A percentile compares a stretch with the other conserved stretches of the same genome.
Conservation (phyloP, 257 asterid genomes). For the Ligustrum vulgare region DNA sequence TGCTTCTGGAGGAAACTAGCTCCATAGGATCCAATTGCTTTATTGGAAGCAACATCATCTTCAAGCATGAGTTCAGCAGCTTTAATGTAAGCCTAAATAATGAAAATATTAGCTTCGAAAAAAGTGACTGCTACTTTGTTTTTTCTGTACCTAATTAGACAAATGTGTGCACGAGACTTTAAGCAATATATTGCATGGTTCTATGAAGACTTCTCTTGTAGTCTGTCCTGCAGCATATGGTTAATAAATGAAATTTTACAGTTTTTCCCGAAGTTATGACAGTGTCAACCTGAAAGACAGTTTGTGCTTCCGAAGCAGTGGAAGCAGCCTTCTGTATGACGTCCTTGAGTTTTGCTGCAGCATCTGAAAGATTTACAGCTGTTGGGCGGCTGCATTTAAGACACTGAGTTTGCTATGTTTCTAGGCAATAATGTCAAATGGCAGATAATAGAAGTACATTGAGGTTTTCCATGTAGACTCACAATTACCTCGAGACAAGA, state of each 20-base stretch:
- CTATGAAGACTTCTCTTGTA: background rate
- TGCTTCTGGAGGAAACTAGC: slow-evolving; percentile 59
- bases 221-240: background rate
- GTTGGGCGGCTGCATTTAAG: slow-evolving; percentile 78
- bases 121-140: background rate
- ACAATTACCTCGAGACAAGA: slow-evolving; percentile 79
- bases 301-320: slow-evolving; percentile 50
- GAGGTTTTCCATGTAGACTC: slow-evolving; percentile 2
- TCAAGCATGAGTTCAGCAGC: slow-evolving; percentile 86
- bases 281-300: slow-evolving; percentile 64
- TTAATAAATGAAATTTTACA: background rate
- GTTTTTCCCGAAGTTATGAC: background rate
- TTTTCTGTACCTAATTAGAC: background rate
- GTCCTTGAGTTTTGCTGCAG: slow-evolving; percentile 77
- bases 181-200: background rate
- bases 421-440: background rate
- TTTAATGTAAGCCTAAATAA: slow-evolving; percentile 64
- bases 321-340: slow-evolving; percentile 48
- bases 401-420: slow-evolving; percentile 14
- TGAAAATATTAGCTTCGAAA: background rate
- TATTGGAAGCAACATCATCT: slow-evolving; percentile 89
- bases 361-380: slow-evolving; percentile 93
- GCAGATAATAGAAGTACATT: background rate
- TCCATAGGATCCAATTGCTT: slow-evolving; percentile 83
- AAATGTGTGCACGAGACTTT: background rate